Percentiles rank a stretch among this genome's conserved stretches.
These are phyloP conservation scores for Taphrina betulina DNA, from an alignment of 1,139 yeast species.

Conservation along the genomic window DNA sequence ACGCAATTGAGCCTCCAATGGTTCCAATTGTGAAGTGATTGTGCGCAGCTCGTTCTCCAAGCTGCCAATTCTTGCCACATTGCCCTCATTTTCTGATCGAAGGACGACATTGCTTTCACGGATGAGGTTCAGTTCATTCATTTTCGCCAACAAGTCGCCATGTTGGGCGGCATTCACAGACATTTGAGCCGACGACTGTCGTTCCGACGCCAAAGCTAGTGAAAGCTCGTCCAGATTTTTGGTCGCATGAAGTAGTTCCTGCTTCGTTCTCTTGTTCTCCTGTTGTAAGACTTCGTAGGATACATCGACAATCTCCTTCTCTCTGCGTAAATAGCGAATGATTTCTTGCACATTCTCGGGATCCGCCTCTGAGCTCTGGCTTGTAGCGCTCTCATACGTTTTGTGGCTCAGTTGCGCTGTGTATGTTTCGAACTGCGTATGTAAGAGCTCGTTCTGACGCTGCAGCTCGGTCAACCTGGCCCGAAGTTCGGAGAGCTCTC, in stretches of 20 bases:
- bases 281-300: slow-evolving; percentile 54
- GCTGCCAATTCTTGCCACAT: slow-evolving; percentile 43
- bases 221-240: slow-evolving; percentile 44
- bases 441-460: slow-evolving; percentile 64
- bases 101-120: slow-evolving; percentile 72
- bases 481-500: slow-evolving; percentile 53
- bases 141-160: slow-evolving; percentile 56
- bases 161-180: slow-evolving; percentile 50
- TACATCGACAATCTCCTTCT: slow-evolving; percentile 69
- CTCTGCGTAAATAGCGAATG: slow-evolving; percentile 65
- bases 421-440: slow-evolving; percentile 64
- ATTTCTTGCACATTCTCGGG: slow-evolving; percentile 55
- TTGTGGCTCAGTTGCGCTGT: slow-evolving; percentile 37
- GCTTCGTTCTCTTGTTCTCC: slow-evolving; percentile 53
- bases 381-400: slow-evolving; percentile 3
- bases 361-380: slow-evolving; percentile 4
- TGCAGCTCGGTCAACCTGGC: slow-evolving; percentile 57
- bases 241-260: slow-evolving; percentile 43
- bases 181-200: slow-evolving; percentile 42
- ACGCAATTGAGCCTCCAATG: slow-evolving; percentile 46
- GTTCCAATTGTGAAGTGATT: slow-evolving; percentile 43
- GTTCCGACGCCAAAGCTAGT: slow-evolving; percentile 40
- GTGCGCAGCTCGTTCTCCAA: slow-evolving; percentile 46
- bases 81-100: slow-evolving; percentile 53
- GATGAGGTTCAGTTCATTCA: slow-evolving; percentile 66